Percentiles rank a stretch among this genome's conserved stretches.
Evolutionary conservation across 2,329 filamentous ascomycete genomes (phyloP).

Genomic region (Emericellopsis atlantica): DNA sequence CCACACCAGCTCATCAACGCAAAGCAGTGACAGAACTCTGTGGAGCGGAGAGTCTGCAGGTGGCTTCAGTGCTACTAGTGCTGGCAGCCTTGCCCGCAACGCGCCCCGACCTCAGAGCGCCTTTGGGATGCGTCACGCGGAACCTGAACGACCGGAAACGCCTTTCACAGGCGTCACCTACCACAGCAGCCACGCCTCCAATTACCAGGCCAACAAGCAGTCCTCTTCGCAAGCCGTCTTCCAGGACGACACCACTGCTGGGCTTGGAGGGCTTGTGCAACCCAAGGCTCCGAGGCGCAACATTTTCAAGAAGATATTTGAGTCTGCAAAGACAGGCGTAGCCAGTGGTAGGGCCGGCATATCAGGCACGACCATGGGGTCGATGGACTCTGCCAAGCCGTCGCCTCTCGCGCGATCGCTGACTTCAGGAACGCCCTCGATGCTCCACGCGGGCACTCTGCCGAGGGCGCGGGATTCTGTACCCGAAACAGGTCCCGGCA

Average conservation of each 20-base stretch:
- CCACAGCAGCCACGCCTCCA: conserved; percentile 73
- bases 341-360: conserved; percentile 82
- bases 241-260: conserved; percentile 50
- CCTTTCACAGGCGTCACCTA: conserved; percentile 75
- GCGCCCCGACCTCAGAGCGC: conserved; percentile 54
- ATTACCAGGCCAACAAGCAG: conserved; percentile 20
- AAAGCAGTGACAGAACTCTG: conserved; percentile 69
- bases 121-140: conserved; percentile 45
- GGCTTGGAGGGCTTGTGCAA: conserved; percentile 64
- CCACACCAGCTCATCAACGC: conserved; percentile 60
- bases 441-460: conserved; percentile 19
- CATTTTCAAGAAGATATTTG: conserved; percentile 92
- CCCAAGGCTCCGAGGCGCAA: conserved; percentile 75
- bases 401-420: conserved; percentile 28
- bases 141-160: conserved; percentile 43
- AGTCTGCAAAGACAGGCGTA: conserved; percentile 86
- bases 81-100: conserved; percentile 79
- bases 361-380: conserved; percentile 35
- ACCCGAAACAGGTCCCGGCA: conserved; percentile 57
- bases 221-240: conserved; percentile 48
- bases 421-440: conserved; percentile 23
- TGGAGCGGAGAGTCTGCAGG: conserved; percentile 92
- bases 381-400: conserved; percentile 27
- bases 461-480: conserved; percentile 36
- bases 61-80: conserved; percentile 87